Conservation (phyloP, 192 early-diverging fungal genomes). For the Coemansia sp. region DNA sequence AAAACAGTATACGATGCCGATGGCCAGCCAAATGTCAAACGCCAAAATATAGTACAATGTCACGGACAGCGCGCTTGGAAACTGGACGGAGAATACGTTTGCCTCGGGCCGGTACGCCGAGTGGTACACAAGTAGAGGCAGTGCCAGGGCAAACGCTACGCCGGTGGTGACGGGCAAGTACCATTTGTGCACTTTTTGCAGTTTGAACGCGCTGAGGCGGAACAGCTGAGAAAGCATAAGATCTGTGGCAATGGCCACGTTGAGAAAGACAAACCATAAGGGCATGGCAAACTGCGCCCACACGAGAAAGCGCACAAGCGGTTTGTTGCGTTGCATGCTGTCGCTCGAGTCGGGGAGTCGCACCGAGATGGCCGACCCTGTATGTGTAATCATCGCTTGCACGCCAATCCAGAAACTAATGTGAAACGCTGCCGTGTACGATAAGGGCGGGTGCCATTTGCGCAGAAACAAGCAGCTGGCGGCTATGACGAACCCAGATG, state of each 20-base stretch:
- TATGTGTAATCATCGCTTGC: constrained; percentile 48
- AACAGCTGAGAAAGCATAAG: constrained; percentile 44
- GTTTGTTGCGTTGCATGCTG: constrained; percentile 38
- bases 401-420: constrained; percentile 55
- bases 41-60: constrained; percentile 52
- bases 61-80: constrained; percentile 47
- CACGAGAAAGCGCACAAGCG: constrained; percentile 41
- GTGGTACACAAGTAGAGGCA: constrained; percentile 51
- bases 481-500: constrained; percentile 38
- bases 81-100: constrained; percentile 52
- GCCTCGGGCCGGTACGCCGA: constrained; percentile 37
- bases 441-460: constrained; percentile 48
- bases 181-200: constrained; percentile 44
- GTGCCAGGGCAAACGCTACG: constrained; percentile 32
- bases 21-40: constrained; percentile 52
- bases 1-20: constrained; percentile 51
- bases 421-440: constrained; percentile 48
- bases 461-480: constrained; percentile 46
- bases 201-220: constrained; percentile 17
- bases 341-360: constrained; percentile 35
- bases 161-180: constrained; percentile 40
- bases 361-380: constrained; percentile 42
- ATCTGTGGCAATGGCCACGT: constrained; percentile 48
- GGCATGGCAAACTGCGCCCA: constrained; percentile 57
- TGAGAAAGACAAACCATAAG: constrained; percentile 53